Evolutionary conservation across 2,329 filamentous ascomycete species (phyloP), one percentile per base, ranked within the genome.

Genomic region (Beauveria bassiana): DNA sequence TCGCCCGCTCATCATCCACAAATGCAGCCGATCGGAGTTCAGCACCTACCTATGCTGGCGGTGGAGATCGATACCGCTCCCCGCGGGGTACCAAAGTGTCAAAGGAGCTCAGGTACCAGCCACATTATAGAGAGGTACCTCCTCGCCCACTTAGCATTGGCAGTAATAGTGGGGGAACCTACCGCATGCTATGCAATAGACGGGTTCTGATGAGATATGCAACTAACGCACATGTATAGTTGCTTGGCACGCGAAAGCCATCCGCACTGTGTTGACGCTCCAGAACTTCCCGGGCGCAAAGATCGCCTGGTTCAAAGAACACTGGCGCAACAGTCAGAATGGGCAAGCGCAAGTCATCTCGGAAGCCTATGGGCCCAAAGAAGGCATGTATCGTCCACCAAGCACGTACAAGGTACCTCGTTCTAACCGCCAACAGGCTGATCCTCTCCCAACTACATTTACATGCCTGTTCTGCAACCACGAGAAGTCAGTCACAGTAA

Each of bases 401-500:
- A 22, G 50, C 50, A 20, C 26, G 34, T 31, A 10, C 40, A 12
- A 16, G 38, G 52, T 54, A 52, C 63, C 28, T 61, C 61, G 46
- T 49, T 63, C 64, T 68, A 64, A 65, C 57, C 45, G n/a, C 26
- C 16, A 34, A n/a, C 67, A 89, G 86, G 77, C 83, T 72, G 89
- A 93, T 68, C 84, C 86, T 46, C 81, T 95, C 20, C 82, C 88
- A 3, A 93, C 90, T 3, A 85, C 86, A n/a, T 99, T 99, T 75
- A 91, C 93, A 62, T 99, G 95, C 73, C 86, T 99, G 51, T 99
- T 99, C 78, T 99, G 95, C 81, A 98, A 97, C 74, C 93, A 98
- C 77, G 95, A 98, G 73, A 95, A 91, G 67, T 91, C 93, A 0
- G 90, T 99, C 58, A 83, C 86, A 31, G 90, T 97, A 67, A 95